Evolutionary conservation across 1,284 basidiomycete genomes (phyloP).

Genomic region (Mycosarcoma maydis): DNA sequence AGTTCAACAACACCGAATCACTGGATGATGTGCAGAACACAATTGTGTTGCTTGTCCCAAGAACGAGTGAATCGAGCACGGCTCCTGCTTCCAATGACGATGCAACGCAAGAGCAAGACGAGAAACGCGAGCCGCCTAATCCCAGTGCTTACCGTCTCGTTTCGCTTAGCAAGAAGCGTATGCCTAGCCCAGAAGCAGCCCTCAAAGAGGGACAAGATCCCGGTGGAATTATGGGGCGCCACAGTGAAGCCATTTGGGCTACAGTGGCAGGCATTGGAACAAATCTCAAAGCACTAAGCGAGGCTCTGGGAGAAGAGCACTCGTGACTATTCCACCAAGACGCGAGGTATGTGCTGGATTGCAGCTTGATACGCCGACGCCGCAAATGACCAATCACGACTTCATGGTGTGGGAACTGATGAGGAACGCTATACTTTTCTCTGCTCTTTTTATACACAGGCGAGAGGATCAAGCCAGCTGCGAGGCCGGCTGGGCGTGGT

Average conservation of each 20-base stretch:
- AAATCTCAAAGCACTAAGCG: conserved; percentile 22
- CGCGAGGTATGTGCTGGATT: conserved; percentile 11
- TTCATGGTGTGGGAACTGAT: neutral
- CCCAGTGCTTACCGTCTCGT: conserved; percentile 48
- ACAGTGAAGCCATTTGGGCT: conserved; percentile 54
- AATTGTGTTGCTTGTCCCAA: conserved; percentile 44
- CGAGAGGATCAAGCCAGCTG: conserved; percentile 43
- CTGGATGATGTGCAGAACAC: conserved; percentile 50
- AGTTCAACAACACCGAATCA: conserved; percentile 21
- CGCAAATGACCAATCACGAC: too few species aligned
- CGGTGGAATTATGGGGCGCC: conserved; percentile 51
- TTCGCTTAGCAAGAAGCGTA: conserved; percentile 50
- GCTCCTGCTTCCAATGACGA: conserved; percentile 19
- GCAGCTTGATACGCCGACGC: neutral
- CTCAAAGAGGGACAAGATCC: conserved; percentile 41
- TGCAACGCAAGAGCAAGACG: conserved; percentile 18
- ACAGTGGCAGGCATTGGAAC: conserved; percentile 45
- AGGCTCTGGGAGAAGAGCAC: conserved; percentile 34
- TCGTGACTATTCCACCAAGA: conserved; percentile 57
- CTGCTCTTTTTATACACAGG: conserved; percentile 9
- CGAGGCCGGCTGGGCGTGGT: conserved; percentile 49
- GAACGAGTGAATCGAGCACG: conserved; percentile 41
- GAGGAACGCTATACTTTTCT: too few species aligned
- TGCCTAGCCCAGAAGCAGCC: conserved; percentile 50
- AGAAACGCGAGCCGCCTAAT: conserved; percentile 38